Conservation (phyloP, 106 monocot species). For the Triglochin maritima region DNA sequence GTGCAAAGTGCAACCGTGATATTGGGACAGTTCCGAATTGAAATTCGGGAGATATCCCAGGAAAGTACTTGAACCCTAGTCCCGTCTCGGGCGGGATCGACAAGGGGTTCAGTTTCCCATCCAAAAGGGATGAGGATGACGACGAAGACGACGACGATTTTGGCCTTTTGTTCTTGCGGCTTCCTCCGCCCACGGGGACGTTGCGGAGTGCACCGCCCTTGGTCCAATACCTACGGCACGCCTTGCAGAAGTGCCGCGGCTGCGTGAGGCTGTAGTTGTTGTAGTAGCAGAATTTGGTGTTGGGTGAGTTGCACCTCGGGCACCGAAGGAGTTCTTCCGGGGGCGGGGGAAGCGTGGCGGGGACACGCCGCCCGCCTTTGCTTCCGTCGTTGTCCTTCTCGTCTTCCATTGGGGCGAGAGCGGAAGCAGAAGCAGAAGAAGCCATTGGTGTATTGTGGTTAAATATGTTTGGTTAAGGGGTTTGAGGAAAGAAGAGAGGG, state of each 20-base stretch:
- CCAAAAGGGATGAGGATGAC: neutral
- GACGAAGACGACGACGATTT: conserved; percentile 11
- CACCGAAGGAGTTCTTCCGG: conserved; percentile 9
- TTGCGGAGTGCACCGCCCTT: conserved; percentile 37
- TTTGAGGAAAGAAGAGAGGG: neutral
- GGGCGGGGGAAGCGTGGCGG: neutral
- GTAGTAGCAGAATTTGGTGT: conserved; percentile 52
- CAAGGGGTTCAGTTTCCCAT: neutral
- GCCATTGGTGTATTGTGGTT: no score
- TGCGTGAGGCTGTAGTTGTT: conserved; percentile 42
- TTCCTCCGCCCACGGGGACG: conserved; percentile 34
- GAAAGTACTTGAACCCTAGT: conserved; percentile 3
- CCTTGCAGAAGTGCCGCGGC: conserved; percentile 39
- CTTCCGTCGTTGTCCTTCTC: neutral
- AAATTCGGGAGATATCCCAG: conserved; percentile 7
- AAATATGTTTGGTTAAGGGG: no score
- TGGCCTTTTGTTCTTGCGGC: conserved; percentile 31
- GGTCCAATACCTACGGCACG: conserved; percentile 36
- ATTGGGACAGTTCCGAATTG: neutral
- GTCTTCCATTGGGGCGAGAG: neutral
- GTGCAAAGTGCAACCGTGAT: neutral
- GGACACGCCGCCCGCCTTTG: neutral
- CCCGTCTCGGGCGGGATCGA: neutral
- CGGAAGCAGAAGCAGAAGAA: no score
- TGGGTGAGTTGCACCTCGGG: conserved; percentile 34